phyloP scores from a whole-genome alignment of 2,329 filamentous ascomycete species.

The Aspergillus uvarum region DNA sequence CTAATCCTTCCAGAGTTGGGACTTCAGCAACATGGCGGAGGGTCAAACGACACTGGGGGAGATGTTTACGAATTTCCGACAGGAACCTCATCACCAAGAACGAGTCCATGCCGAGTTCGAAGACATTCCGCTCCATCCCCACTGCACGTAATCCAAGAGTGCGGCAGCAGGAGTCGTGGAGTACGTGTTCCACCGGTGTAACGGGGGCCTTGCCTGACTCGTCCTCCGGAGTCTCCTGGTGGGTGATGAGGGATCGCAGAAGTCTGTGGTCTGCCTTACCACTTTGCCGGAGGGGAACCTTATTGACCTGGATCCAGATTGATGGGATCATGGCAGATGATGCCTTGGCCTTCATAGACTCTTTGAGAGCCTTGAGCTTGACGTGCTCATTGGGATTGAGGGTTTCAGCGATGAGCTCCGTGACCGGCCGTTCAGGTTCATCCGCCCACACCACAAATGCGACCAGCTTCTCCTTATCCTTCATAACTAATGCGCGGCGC shows the following conservation, averaged over 20 bases:
- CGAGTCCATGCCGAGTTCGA: background rate
- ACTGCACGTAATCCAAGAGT: background rate
- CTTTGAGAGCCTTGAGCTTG: background rate
- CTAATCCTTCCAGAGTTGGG: background rate
- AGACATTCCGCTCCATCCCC: background rate
- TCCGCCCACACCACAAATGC: background rate
- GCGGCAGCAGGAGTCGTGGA: background rate
- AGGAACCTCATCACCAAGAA: background rate
- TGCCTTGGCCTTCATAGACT: background rate
- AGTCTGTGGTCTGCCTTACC: background rate
- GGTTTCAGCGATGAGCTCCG: background rate
- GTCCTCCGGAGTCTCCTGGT: background rate
- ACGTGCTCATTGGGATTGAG: background rate
- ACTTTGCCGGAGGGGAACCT: background rate
- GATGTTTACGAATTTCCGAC: background rate
- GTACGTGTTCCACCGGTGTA: background rate
- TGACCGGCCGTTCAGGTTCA: background rate
- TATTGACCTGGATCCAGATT: background rate
- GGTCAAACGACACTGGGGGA: background rate
- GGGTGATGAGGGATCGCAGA: background rate
- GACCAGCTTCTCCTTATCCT: background rate
- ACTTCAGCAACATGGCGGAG: background rate
- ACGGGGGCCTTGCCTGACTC: background rate
- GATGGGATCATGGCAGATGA: background rate
- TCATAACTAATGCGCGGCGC: background rate